Base-by-base conservation (phyloP, 2,329 filamentous ascomycete genomes). In the Fusarium decemcellulare region DNA sequence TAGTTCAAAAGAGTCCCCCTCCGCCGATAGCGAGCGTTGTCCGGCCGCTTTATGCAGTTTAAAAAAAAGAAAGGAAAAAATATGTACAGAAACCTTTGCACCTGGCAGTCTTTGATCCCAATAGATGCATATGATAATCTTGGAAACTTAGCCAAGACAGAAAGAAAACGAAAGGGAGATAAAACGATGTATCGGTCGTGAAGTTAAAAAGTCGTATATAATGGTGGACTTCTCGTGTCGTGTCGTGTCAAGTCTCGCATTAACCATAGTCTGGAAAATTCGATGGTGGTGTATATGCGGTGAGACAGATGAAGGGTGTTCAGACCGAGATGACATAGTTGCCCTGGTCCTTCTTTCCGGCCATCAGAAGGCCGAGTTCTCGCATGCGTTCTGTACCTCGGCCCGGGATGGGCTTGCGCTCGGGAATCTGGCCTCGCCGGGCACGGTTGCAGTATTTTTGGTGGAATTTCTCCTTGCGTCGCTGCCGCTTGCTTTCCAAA, bases 341-440 rank as follows among this genome's bases (percentile, higher is more conserved):
- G 78, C 90, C 90, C 74, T 87, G 89, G 75, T 91, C 92, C 58
- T 85, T 84, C 81, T 93, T 94, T 76, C 93, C 93, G 63, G 93
- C 94, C 86, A 96, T 93, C 77, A 95, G 89, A 59, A 98, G 86
- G 57, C 95, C 96, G 63, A 99, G 88, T 80, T 83, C 82, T 71
- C 79, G 80, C 96, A 99, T 99, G 70, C 95, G 90, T 83, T 98
- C 93, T 37, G 93, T 94, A 59, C 96, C 96, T 78, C 93, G 92
- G 59, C 96, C 96, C 40, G 93, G 93, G 74, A 91, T 87, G 57
- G 93, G 90, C 73, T 89, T 91, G 72, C 91, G 89, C 72, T 87
- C 86, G 5, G 83, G 81, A 23, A 87, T 84, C 72, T 88, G 86
- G 12, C 88, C 87, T 76, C 94, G 94, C 69, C 91, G 90, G 61